Percentiles rank a stretch among this genome's conserved stretches.
Evolutionary conservation across 2,329 filamentous ascomycete species (phyloP).

Genomic region (Penicillium capsulatum): DNA sequence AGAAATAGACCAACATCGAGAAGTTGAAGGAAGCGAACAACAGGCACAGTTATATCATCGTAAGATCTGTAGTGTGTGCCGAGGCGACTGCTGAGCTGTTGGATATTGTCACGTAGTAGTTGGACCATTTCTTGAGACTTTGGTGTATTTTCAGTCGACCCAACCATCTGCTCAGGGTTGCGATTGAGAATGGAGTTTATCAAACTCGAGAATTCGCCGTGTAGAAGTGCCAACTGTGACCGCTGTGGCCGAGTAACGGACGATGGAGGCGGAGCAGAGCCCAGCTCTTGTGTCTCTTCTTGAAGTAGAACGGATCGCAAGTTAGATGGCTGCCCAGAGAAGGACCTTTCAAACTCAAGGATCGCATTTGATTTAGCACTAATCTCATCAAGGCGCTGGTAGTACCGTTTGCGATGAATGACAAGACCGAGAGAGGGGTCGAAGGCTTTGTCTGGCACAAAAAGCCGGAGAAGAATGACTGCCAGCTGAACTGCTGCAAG

Average conservation of each 20-base stretch:
- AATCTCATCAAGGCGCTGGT: slow-evolving; percentile 55
- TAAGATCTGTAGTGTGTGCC: slow-evolving; percentile 69
- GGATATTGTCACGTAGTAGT: slow-evolving; percentile 55
- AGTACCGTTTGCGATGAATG: slow-evolving; percentile 60
- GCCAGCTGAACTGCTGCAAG: slow-evolving; percentile 74
- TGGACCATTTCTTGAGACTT: slow-evolving; percentile 33
- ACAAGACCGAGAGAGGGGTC: slow-evolving; percentile 65
- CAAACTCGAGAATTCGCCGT: slow-evolving; percentile 77
- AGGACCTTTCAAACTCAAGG: slow-evolving; percentile 59
- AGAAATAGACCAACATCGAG: slow-evolving; percentile 71
- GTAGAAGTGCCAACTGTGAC: slow-evolving; percentile 66
- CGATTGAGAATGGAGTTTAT: slow-evolving; percentile 59
- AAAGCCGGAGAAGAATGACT: slow-evolving; percentile 68
- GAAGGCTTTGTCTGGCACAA: slow-evolving; percentile 79
- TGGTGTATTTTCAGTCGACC: slow-evolving; percentile 11
- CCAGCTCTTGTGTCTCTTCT: slow-evolving; percentile 60
- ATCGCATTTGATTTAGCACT: slow-evolving; percentile 57
- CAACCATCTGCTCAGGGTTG: slow-evolving; percentile 30
- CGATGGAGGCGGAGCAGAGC: slow-evolving; percentile 61
- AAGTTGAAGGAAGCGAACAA: slow-evolving; percentile 73
- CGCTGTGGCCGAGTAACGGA: slow-evolving; percentile 66
- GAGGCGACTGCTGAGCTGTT: slow-evolving; percentile 66
- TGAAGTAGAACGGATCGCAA: slow-evolving; percentile 62
- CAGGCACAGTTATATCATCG: slow-evolving; percentile 75
- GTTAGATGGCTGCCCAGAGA: slow-evolving; percentile 65